Evolutionary conservation across 805 yeast genomes (phyloP).

Genomic region (Komagataella pastoris): DNA sequence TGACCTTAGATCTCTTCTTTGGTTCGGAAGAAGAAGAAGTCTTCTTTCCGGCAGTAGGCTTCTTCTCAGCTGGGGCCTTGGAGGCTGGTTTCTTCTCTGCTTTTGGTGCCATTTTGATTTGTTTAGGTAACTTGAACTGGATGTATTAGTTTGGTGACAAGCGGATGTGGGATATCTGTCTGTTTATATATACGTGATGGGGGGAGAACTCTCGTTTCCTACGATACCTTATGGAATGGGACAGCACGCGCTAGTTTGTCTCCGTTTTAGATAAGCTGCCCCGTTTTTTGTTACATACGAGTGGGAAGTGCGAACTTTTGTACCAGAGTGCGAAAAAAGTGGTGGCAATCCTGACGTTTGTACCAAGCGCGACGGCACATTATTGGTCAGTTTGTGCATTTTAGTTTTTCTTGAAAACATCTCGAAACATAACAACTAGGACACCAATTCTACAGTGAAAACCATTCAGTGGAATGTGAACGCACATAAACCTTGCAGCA

Average conservation of each 20-base stretch:
- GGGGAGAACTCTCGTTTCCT: background rate
- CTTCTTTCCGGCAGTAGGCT: constrained; percentile 66
- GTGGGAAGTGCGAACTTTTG: background rate
- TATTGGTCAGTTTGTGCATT: constrained; percentile 4
- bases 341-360: constrained; percentile 9
- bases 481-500: background rate
- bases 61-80: constrained; percentile 85
- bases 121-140: background rate
- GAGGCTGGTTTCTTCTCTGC: constrained; percentile 53
- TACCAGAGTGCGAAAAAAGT: constrained; percentile 4
- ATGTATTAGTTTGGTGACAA: background rate
- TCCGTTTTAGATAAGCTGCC: background rate
- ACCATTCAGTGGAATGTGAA: constrained; percentile 3
- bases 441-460: background rate
- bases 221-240: background rate
- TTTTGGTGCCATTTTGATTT: constrained; percentile 33
- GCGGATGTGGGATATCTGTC: constrained; percentile 1
- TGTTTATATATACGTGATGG: background rate
- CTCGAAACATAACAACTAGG: background rate
- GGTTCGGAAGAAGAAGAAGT: constrained; percentile 57
- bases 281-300: background rate
- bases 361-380: constrained; percentile 6
- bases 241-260: background rate
- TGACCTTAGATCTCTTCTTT: constrained; percentile 77
- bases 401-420: background rate